Evolutionary conservation across 106 monocot species (phyloP).

Genomic region (Dendrobium officinale): DNA sequence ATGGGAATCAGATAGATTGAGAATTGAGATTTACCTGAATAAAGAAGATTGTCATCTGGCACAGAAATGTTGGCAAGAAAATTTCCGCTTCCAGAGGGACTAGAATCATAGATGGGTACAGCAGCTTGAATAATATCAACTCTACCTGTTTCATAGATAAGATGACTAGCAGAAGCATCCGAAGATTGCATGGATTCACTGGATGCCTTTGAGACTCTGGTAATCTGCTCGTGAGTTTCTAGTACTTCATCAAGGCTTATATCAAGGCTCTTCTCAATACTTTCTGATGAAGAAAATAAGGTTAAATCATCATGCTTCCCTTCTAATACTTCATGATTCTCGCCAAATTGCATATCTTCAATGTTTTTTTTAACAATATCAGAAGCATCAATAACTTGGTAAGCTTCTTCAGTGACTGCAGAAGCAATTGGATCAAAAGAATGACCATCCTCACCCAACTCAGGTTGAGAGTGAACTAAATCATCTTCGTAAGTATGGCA

Average conservation of each 20-base stretch:
- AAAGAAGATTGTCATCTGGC: slow-evolving; percentile 14
- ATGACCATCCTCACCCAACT: background rate
- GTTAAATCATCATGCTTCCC: background rate
- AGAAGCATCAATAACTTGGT: background rate
- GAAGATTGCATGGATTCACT: background rate
- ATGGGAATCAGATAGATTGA: background rate
- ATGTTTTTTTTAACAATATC: background rate
- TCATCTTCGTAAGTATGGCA: background rate
- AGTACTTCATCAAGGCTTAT: background rate
- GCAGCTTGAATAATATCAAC: slow-evolving; percentile 3
- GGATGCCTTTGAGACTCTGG: background rate
- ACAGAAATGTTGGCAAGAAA: slow-evolving; percentile 12
- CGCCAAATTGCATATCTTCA: background rate
- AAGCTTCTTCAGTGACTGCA: slow-evolving; percentile 7
- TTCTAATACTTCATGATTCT: background rate
- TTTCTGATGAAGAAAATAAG: background rate
- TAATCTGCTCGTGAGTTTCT: background rate
- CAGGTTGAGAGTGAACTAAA: background rate
- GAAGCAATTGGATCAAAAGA: background rate
- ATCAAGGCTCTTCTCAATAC: background rate
- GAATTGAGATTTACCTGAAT: background rate
- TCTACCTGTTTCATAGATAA: background rate
- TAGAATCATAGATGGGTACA: slow-evolving; percentile 29
- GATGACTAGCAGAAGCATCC: background rate
- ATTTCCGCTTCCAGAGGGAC: slow-evolving; percentile 30